Evolutionary conservation across 805 yeast species (phyloP).

Genomic region (Monosporozyma aerobia): DNA sequence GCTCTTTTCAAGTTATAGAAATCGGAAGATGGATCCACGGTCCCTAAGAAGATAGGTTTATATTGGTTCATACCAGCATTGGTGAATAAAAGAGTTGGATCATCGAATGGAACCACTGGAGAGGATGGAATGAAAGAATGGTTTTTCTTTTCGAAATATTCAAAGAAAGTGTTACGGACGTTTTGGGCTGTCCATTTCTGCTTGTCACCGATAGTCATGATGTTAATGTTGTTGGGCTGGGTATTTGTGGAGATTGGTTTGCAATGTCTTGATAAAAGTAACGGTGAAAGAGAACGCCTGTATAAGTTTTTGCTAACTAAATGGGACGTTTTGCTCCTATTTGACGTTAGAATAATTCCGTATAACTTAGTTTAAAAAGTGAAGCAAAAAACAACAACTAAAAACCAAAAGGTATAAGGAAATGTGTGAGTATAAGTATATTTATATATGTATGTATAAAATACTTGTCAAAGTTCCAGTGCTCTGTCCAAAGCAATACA

Average conservation of each 20-base stretch:
- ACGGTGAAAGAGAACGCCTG: conserved; percentile 1
- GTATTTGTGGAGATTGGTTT: background rate
- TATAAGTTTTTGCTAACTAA: background rate
- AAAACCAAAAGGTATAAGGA: no score
- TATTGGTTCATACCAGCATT: conserved; percentile 99
- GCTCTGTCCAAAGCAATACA: no score
- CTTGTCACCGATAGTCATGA: conserved; percentile 29
- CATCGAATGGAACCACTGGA: conserved; percentile 94
- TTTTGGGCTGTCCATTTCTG: conserved; percentile 42
- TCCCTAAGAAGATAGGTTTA: conserved; percentile 94
- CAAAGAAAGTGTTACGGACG: conserved; percentile 76
- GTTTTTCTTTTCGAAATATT: conserved; percentile 56
- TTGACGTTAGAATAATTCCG: background rate
- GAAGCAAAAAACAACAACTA: background rate
- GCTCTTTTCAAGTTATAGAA: conserved; percentile 81
- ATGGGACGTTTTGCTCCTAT: background rate
- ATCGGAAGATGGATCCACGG: conserved; percentile 90
- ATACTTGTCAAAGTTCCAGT: no score
- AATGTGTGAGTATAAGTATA: no score
- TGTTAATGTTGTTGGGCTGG: background rate
- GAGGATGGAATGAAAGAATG: conserved; percentile 89
- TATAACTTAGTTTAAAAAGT: background rate
- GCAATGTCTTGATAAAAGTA: background rate
- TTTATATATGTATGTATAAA: no score
- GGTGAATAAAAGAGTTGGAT: conserved; percentile 91